A percentile compares a stretch with the other conserved stretches of the same genome.
These are phyloP conservation scores for Myxozyma melibiosi DNA, from an alignment of 805 yeast genomes.

Conservation along the genomic window DNA sequence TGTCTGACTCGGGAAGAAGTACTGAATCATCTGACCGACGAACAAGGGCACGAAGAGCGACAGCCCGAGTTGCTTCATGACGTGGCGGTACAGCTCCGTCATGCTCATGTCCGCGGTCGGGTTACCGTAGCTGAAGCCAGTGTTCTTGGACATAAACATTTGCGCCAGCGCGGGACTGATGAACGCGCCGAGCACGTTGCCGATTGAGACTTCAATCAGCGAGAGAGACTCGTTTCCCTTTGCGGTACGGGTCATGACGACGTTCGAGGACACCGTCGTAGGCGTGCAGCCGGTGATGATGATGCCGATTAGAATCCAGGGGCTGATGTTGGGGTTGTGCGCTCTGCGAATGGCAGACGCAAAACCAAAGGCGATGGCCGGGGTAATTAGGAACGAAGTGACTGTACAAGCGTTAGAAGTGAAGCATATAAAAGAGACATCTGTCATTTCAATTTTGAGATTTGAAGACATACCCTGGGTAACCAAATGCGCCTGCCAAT, in stretches of 20 bases:
- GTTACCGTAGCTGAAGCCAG: slow-evolving; percentile 73
- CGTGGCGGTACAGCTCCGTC: slow-evolving; percentile 63
- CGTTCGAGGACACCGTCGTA: slow-evolving; percentile 89
- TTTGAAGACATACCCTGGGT: slow-evolving; percentile 49
- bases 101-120: slow-evolving; percentile 57
- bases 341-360: slow-evolving; percentile 67
- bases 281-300: slow-evolving; percentile 86
- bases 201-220: slow-evolving; percentile 81
- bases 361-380: slow-evolving; percentile 71
- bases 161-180: slow-evolving; percentile 84
- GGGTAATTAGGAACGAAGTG: slow-evolving; percentile 70
- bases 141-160: slow-evolving; percentile 56
- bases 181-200: slow-evolving; percentile 83
- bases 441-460: neutral
- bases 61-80: slow-evolving; percentile 85
- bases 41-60: slow-evolving; percentile 81
- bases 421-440: neutral
- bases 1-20: slow-evolving; percentile 64
- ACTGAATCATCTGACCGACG: slow-evolving; percentile 85
- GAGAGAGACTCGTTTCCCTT: slow-evolving; percentile 80
- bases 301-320: slow-evolving; percentile 79
- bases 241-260: slow-evolving; percentile 86
- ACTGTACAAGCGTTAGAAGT: no score
- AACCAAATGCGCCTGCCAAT: slow-evolving; percentile 83
- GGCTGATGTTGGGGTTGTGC: slow-evolving; percentile 58